Evolutionary conservation across 1,284 basidiomycete genomes (phyloP).

Genomic region (Peniophora sp.): DNA sequence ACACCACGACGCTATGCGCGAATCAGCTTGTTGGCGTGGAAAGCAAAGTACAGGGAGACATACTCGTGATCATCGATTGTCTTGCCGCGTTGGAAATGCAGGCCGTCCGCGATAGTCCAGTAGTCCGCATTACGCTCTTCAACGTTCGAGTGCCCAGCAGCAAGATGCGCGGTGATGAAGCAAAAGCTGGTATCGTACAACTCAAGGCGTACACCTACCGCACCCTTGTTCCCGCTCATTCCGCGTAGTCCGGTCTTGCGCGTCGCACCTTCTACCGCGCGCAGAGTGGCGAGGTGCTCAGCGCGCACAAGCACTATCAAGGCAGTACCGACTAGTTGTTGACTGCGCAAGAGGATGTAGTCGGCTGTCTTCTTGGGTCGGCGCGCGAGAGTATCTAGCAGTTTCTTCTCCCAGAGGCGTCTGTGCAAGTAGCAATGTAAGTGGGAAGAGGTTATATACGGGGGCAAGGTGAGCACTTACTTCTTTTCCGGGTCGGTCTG

Average conservation of each 20-base stretch:
- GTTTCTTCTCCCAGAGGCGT: slow-evolving; percentile 79
- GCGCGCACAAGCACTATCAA: slow-evolving; percentile 81
- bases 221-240: slow-evolving; percentile 97
- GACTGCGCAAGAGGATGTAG: slow-evolving; percentile 87
- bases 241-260: slow-evolving; percentile 97
- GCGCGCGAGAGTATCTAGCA: slow-evolving; percentile 72
- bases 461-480: slow-evolving; percentile 28
- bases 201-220: slow-evolving; percentile 88
- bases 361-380: slow-evolving; percentile 60
- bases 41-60: slow-evolving; percentile 21
- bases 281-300: slow-evolving; percentile 69
- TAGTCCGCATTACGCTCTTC: slow-evolving; percentile 94
- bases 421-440: slow-evolving; percentile 29
- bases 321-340: slow-evolving; percentile 95
- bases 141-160: slow-evolving; percentile 86
- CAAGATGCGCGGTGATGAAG: slow-evolving; percentile 93
- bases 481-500: slow-evolving; percentile 94
- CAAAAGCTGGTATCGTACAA: slow-evolving; percentile 90
- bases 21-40: background rate
- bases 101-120: slow-evolving; percentile 73
- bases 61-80: slow-evolving; percentile 87
- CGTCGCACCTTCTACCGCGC: slow-evolving; percentile 86
- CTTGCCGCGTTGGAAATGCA: slow-evolving; percentile 87
- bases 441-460: background rate
- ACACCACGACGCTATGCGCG: slow-evolving; percentile 69